phyloP scores from a whole-genome alignment of 2,329 filamentous ascomycete species.

The Berkeleyomyces basicola region DNA sequence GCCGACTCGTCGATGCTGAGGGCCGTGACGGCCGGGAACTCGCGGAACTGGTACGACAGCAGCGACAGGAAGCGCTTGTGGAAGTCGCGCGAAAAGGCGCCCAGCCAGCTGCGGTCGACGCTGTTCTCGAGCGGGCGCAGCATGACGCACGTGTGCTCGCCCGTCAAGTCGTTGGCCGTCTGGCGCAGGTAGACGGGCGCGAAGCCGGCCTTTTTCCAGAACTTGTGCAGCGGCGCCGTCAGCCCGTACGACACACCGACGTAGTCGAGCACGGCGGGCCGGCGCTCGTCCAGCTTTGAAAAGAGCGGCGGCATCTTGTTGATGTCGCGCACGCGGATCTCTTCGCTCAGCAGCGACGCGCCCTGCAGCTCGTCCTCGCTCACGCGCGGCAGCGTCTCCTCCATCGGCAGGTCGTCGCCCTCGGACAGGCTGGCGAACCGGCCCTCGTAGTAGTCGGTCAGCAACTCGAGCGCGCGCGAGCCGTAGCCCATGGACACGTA shows the following conservation, averaged over 20 bases:
- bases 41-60: constrained; percentile 80
- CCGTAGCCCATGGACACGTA: constrained; percentile 90
- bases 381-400: constrained; percentile 54
- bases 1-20: constrained; percentile 82
- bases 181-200: constrained; percentile 85
- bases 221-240: constrained; percentile 74
- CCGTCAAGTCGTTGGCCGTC: constrained; percentile 89
- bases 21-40: constrained; percentile 61
- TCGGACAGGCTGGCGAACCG: constrained; percentile 79
- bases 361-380: constrained; percentile 69
- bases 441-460: constrained; percentile 86
- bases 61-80: constrained; percentile 83
- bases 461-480: constrained; percentile 67
- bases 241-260: constrained; percentile 90
- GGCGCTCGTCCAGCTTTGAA: constrained; percentile 68
- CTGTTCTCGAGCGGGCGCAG: constrained; percentile 55
- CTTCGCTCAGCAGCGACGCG: constrained; percentile 63
- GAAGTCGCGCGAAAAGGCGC: constrained; percentile 83
- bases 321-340: constrained; percentile 80
- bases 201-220: constrained; percentile 85
- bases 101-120: constrained; percentile 68
- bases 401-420: constrained; percentile 33
- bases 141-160: constrained; percentile 98
- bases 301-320: constrained; percentile 87
- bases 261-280: constrained; percentile 71